Base-by-base conservation (phyloP, 1,284 basidiomycete species). In the Ustilago bromivora region DNA sequence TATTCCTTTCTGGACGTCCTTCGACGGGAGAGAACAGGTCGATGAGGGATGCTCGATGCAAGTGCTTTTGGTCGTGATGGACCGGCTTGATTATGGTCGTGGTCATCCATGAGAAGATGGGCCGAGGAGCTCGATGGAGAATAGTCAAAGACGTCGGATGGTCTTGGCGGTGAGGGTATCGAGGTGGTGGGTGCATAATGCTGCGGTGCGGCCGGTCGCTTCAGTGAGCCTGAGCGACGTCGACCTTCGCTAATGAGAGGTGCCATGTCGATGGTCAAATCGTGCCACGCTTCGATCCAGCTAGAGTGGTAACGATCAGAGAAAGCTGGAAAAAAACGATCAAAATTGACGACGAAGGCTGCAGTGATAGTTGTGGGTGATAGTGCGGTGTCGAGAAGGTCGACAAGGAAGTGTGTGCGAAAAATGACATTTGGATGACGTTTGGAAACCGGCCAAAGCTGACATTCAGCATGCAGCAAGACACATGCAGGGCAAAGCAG, bases 1-100 rank as follows among this genome's bases (percentile, higher is more conserved):
- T 63, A 66, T 55, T 75, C 66, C 55, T 72, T 71, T 15, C 76
- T 78, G n/a, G 76, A 76, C 0, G 72, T 63, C 19, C 38, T 61
- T 28, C 71, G 61, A 10, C 68, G 71, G 4, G 71, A 65, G 0
- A 78, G 71, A 6, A 71, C 55, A 4, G 71, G 76, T 23, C 76
- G 65, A 19, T 62, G 68, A 11, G 66, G 68, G 31, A 71, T 51
- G n/a, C 53, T 31, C 19, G 19, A n/a, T 32, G 43, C 43, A 1
- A 23, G n/a, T 46, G 55, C n/a, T 31, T 23, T 19, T 19, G 54
- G 15, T 17, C 54, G 34, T 4, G 66, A 69, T 13, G 61, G 59
- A 15, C 70, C 65, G 35, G 70, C 61, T 38, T 60, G 53, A 12
- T 36, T 23, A 28, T 35, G 15, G n/a, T 51, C 28, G 53, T 57